Evolutionary conservation across 2,329 filamentous ascomycete genomes (phyloP).

Genomic region (Stromatinia cepivora): DNA sequence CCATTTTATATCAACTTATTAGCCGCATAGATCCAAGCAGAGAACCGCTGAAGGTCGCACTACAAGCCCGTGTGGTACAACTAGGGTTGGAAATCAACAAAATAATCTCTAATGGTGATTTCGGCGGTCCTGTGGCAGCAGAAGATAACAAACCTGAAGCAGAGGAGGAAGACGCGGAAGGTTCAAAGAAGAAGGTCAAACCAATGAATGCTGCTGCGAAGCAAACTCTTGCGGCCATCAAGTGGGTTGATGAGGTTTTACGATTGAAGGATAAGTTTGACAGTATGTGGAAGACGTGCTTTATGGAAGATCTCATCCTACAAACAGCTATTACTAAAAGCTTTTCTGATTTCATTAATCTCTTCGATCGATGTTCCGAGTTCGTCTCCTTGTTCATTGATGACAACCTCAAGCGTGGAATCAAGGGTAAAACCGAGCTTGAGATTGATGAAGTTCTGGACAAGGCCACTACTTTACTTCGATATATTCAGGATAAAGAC

Average conservation of each 20-base stretch:
- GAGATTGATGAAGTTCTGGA: slow-evolving; percentile 84
- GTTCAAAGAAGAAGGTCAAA: slow-evolving; percentile 50
- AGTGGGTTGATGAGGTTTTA: slow-evolving; percentile 93
- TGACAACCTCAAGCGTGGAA: slow-evolving; percentile 90
- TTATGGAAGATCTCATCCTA: slow-evolving; percentile 71
- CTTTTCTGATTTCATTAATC: slow-evolving; percentile 90
- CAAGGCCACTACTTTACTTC: slow-evolving; percentile 83
- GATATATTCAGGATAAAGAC: slow-evolving; percentile 89
- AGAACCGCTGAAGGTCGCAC: slow-evolving; percentile 63
- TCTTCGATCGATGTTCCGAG: slow-evolving; percentile 82
- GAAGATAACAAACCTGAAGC: slow-evolving; percentile 48
- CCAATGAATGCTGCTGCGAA: slow-evolving; percentile 64
- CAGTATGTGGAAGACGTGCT: slow-evolving; percentile 70
- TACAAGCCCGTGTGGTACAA: slow-evolving; percentile 75
- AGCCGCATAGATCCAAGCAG: slow-evolving; percentile 75
- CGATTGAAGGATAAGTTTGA: slow-evolving; percentile 88
- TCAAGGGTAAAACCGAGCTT: slow-evolving; percentile 86
- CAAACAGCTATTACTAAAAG: slow-evolving; percentile 83
- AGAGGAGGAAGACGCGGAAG: slow-evolving; percentile 27
- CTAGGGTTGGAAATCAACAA: slow-evolving; percentile 83
- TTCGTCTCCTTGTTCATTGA: slow-evolving; percentile 97
- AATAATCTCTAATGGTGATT: slow-evolving; percentile 56
- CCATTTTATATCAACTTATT: slow-evolving; percentile 79
- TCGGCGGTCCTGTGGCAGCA: slow-evolving; percentile 44
- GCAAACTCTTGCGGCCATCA: slow-evolving; percentile 83